A percentile compares a stretch with the other conserved stretches of the same genome.
phyloP scores from a whole-genome alignment of 768 basidiomycete species.

The Hypsizygus marmoreus region DNA sequence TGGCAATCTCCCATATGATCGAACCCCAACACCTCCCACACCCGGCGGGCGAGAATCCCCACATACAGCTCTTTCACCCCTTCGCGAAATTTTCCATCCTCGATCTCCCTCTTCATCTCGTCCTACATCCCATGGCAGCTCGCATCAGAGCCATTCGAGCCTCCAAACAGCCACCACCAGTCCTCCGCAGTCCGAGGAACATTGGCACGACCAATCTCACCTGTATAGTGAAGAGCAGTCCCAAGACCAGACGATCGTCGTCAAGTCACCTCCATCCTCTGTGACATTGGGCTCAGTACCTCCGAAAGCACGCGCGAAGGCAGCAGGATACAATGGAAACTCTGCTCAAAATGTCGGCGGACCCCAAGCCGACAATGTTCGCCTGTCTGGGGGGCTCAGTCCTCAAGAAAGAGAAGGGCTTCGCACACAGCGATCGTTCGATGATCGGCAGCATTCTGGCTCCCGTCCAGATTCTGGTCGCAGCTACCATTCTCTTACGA shows the following conservation, averaged over 20 bases:
- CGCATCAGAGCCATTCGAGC: constrained; percentile 24
- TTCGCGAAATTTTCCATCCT: constrained; percentile 29
- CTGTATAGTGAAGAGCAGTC: constrained; percentile 37
- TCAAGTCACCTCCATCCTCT: constrained; percentile 29
- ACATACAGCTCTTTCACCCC: constrained; percentile 28
- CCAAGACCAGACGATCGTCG: constrained; percentile 43
- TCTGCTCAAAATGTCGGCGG: constrained; percentile 17
- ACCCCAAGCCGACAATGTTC: constrained; percentile 16
- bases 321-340: constrained; percentile 1
- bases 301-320: constrained; percentile 19
- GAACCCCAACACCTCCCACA: constrained; percentile 26
- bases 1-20: constrained; percentile 20
- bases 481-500: constrained; percentile 30
- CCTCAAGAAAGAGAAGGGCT: constrained; percentile 26
- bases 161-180: constrained; percentile 24
- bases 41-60: constrained; percentile 26
- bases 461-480: constrained; percentile 28
- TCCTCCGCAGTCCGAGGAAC: constrained; percentile 20
- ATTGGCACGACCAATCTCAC: constrained; percentile 34
- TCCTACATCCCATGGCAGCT: constrained; percentile 32
- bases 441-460: constrained; percentile 20
- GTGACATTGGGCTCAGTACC: constrained; percentile 26
- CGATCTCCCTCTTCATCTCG: constrained; percentile 22
- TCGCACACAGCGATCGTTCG: constrained; percentile 23
- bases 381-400: constrained; percentile 26